Conservation (phyloP, 1,139 yeast genomes). For the Hansenula lynferdii region DNA sequence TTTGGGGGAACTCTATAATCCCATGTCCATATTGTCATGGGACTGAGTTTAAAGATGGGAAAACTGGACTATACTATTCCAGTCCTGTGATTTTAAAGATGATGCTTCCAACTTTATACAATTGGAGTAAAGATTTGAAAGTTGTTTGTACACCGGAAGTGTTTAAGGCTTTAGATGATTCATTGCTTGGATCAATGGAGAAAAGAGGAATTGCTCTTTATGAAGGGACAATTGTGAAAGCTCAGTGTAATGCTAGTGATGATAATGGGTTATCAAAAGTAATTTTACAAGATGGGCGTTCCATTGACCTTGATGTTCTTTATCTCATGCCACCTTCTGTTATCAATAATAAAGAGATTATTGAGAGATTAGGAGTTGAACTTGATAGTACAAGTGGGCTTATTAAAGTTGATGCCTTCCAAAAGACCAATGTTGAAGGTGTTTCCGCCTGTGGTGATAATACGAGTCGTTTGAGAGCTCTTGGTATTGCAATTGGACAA, state of each 20-base stretch:
- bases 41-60: slow-evolving; percentile 2
- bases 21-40: slow-evolving; percentile 8
- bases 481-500: slow-evolving; percentile 1
- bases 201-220: not conserved
- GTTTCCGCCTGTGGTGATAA: slow-evolving; percentile 7
- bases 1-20: slow-evolving; percentile 8
- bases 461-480: not conserved
- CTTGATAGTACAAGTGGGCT: slow-evolving; percentile 1
- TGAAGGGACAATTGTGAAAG: not conserved
- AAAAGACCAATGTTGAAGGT: slow-evolving; percentile 4
- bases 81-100: not conserved
- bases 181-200: not conserved
- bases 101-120: slow-evolving; percentile 2
- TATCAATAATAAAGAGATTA: slow-evolving; percentile 1
- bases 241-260: not conserved
- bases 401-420: slow-evolving; percentile 2
- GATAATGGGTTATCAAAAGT: not conserved
- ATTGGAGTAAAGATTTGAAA: slow-evolving; percentile 5
- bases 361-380: slow-evolving; percentile 4
- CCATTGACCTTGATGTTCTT: slow-evolving; percentile 3
- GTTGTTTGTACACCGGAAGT: not conserved
- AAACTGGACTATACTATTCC: slow-evolving; percentile 1
- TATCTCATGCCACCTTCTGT: slow-evolving; percentile 4
- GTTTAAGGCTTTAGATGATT: not conserved
- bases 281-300: not conserved